Evolutionary conservation across 768 basidiomycete species (phyloP).

Genomic region (Phaeotremella skinneri): DNA sequence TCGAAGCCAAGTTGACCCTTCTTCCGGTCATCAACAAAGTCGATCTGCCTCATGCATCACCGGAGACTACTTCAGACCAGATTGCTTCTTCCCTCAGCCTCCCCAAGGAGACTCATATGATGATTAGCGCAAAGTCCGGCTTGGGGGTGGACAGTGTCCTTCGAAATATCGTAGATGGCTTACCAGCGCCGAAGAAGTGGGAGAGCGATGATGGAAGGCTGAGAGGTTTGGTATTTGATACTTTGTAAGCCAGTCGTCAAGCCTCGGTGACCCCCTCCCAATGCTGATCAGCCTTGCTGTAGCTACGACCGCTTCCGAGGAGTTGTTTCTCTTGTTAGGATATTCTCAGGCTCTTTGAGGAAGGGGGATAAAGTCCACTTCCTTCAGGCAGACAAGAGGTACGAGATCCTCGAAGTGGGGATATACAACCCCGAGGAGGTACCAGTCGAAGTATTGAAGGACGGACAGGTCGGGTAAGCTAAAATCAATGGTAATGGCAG

Average conservation of each 20-base stretch:
- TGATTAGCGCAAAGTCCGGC: slow-evolving; percentile 91
- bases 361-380: slow-evolving; percentile 94
- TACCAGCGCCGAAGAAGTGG: slow-evolving; percentile 92
- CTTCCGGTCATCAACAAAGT: slow-evolving; percentile 96
- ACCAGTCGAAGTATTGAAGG: slow-evolving; percentile 57
- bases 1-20: slow-evolving; percentile 66
- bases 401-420: slow-evolving; percentile 84
- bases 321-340: slow-evolving; percentile 83
- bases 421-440: slow-evolving; percentile 86
- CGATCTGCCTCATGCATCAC: slow-evolving; percentile 85
- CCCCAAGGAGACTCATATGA: slow-evolving; percentile 68
- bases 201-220: slow-evolving; percentile 57
- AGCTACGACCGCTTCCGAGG: slow-evolving; percentile 95
- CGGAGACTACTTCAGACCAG: slow-evolving; percentile 73
- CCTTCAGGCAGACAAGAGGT: slow-evolving; percentile 77
- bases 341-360: slow-evolving; percentile 73
- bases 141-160: slow-evolving; percentile 74
- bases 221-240: slow-evolving; percentile 89
- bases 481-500: not conserved
- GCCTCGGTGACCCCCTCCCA: slow-evolving; percentile 17
- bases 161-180: slow-evolving; percentile 72
- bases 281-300: slow-evolving; percentile 7
- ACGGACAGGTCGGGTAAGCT: slow-evolving; percentile 50
- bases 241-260: slow-evolving; percentile 61
- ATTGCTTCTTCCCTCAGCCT: slow-evolving; percentile 80